These are phyloP conservation scores for Saitozyma podzolica DNA, from an alignment of 768 basidiomycete genomes.

Conservation along the genomic window DNA sequence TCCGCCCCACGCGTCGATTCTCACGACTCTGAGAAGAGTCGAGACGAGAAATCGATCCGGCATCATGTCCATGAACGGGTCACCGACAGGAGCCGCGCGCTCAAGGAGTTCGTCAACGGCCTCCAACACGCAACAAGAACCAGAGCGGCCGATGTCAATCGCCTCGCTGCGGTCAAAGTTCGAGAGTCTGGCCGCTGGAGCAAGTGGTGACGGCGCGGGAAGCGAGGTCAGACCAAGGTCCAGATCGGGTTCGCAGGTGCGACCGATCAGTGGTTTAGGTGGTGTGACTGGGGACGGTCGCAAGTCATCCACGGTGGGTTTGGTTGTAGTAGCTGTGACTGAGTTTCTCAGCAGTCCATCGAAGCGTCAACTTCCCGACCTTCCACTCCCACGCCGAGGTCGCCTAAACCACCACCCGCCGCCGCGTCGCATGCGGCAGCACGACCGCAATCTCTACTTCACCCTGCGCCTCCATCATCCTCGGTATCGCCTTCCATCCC, in stretches of 20 bases:
- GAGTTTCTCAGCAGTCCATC: not conserved
- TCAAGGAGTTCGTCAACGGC: too few relatives aligned
- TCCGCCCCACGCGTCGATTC: too few relatives aligned
- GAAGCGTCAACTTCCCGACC: slow-evolving; percentile 10
- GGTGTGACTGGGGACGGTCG: not conserved
- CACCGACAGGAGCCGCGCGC: too few relatives aligned
- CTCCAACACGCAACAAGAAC: not conserved
- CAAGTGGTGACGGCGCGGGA: slow-evolving; percentile 1
- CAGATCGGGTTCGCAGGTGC: not conserved
- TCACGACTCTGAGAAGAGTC: too few relatives aligned
- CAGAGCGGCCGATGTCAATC: slow-evolving; percentile 23
- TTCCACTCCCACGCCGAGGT: slow-evolving; percentile 5
- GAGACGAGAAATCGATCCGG: too few relatives aligned
- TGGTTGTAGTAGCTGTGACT: not conserved
- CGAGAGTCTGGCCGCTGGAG: slow-evolving; percentile 32
- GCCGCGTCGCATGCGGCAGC: not conserved
- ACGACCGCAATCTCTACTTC: slow-evolving; percentile 3
- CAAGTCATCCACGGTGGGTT: not conserved
- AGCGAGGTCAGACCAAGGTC: not conserved
- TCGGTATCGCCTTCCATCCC: not conserved
- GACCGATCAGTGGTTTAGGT: not conserved
- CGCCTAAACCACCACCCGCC: slow-evolving; percentile 1
- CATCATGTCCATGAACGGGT: too few relatives aligned
- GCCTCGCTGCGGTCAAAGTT: slow-evolving; percentile 38
- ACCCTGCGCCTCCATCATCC: slow-evolving; percentile 11